Conservation (phyloP, 192 early-diverging fungal species). For the Coemansia sp. region DNA sequence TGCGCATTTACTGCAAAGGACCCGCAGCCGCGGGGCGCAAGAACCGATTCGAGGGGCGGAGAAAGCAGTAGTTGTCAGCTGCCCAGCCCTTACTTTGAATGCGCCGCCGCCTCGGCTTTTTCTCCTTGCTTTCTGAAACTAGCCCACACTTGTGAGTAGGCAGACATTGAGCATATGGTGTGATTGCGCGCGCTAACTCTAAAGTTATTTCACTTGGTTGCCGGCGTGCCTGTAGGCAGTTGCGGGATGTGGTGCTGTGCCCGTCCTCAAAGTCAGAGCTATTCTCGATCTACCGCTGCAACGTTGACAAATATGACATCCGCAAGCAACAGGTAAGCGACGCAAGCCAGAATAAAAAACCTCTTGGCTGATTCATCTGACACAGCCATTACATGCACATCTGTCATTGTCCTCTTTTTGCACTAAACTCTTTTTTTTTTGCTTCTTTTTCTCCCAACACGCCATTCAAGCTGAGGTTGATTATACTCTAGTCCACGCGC, state of each 20-base stretch:
- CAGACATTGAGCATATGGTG: not conserved
- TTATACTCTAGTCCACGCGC: slow-evolving; percentile 51
- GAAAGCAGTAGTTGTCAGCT: not conserved
- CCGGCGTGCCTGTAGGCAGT: slow-evolving; percentile 87
- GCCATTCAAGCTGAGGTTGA: no score
- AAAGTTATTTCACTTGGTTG: not conserved
- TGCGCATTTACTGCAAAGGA: not conserved
- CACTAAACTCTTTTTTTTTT: slow-evolving; percentile 12
- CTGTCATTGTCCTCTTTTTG: not conserved
- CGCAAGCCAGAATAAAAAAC: not conserved
- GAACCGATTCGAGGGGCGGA: not conserved
- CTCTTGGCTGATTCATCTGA: not conserved
- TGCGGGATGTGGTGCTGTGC: slow-evolving; percentile 83
- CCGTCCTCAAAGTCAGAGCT: slow-evolving; percentile 69
- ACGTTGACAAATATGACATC: slow-evolving; percentile 54
- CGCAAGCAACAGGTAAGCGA: slow-evolving; percentile 38
- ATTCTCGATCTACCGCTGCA: slow-evolving; percentile 62
- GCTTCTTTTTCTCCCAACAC: not conserved
- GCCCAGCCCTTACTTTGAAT: not conserved
- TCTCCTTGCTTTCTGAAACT: not conserved
- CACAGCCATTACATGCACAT: not conserved
- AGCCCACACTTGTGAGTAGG: no score
- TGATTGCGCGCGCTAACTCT: slow-evolving; percentile 1
- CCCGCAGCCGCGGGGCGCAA: no score
- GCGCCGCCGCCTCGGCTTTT: not conserved